phyloP scores from a whole-genome alignment of 352 stramenopile genomes.

The Nothophytophthora sp. region DNA sequence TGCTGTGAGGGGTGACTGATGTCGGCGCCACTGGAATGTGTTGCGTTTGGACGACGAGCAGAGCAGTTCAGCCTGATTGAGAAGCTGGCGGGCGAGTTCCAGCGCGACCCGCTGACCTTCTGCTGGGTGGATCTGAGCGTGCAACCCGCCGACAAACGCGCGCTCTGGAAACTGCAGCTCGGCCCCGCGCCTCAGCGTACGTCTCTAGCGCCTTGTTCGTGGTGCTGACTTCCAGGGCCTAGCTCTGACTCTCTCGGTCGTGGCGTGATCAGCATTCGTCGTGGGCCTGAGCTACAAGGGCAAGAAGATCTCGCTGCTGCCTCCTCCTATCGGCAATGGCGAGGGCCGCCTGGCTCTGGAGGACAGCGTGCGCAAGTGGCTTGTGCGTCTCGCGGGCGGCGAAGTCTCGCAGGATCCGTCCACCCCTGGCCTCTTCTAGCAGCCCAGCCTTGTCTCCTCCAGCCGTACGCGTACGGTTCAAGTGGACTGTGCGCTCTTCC shows the following conservation, averaged over 20 bases:
- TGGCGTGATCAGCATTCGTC: slow-evolving; percentile 43
- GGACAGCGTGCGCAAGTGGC: slow-evolving; percentile 58
- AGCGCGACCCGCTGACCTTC: slow-evolving; percentile 74
- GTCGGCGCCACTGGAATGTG: no score
- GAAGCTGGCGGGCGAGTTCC: slow-evolving; percentile 66
- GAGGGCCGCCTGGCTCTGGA: slow-evolving; percentile 13
- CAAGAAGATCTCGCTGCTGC: slow-evolving; percentile 61
- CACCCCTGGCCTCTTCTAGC: slow-evolving; percentile 39
- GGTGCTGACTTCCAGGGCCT: not conserved
- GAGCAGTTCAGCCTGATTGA: slow-evolving; percentile 75
- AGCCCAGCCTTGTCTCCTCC: not conserved
- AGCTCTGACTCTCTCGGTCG: not conserved
- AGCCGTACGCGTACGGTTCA: no score
- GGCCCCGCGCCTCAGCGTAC: slow-evolving; percentile 26
- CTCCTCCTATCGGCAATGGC: slow-evolving; percentile 12
- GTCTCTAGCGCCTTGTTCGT: slow-evolving; percentile 5
- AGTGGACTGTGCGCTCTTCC: no score
- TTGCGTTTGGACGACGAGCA: slow-evolving; percentile 12
- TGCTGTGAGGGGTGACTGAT: no score
- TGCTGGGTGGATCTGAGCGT: slow-evolving; percentile 68
- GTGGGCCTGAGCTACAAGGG: slow-evolving; percentile 58
- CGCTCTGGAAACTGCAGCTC: slow-evolving; percentile 57
- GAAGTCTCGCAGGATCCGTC: slow-evolving; percentile 55
- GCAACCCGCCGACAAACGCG: slow-evolving; percentile 23
- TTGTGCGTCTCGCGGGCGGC: slow-evolving; percentile 57